Conservation (phyloP, 805 yeast species). For the Ogataea populi-albae region DNA sequence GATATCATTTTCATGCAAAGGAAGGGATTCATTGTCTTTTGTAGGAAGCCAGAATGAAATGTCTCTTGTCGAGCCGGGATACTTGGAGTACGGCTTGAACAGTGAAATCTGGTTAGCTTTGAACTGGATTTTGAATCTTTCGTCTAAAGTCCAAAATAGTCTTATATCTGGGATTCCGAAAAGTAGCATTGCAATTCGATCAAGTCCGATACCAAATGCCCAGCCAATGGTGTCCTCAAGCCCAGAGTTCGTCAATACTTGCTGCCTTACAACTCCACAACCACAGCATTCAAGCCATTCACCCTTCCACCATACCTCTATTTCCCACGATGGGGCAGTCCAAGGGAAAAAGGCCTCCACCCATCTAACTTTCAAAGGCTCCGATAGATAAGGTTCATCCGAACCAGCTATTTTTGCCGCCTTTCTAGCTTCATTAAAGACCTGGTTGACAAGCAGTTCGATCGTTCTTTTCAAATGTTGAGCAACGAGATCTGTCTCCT, state of each 20-base stretch:
- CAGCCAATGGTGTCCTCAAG: constrained; percentile 73
- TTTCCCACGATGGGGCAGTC: constrained; percentile 98
- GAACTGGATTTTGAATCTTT: constrained; percentile 75
- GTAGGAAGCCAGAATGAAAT: constrained; percentile 86
- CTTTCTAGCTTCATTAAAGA: constrained; percentile 68
- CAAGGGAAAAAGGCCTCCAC: constrained; percentile 95
- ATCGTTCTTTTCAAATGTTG: constrained; percentile 81
- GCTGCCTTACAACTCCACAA: constrained; percentile 83
- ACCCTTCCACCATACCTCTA: constrained; percentile 98
- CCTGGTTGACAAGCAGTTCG: constrained; percentile 77
- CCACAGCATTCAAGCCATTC: constrained; percentile 98
- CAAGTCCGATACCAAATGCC: constrained; percentile 98
- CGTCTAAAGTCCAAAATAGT: constrained; percentile 85
- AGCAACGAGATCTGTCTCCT: constrained; percentile 66
- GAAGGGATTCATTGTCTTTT: constrained; percentile 17
- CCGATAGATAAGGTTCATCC: constrained; percentile 56
- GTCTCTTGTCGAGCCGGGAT: constrained; percentile 83
- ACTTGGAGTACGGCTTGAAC: constrained; percentile 86
- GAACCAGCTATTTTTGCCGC: constrained; percentile 62
- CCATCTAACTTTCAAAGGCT: constrained; percentile 89
- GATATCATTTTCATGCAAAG: constrained; percentile 80
- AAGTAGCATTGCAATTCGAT: constrained; percentile 90
- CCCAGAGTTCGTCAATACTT: constrained; percentile 73
- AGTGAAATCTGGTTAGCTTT: constrained; percentile 57
- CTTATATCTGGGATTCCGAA: constrained; percentile 96